Conservation (phyloP, 1,284 basidiomycete species). For the Pseudozyma hubeiensis region DNA sequence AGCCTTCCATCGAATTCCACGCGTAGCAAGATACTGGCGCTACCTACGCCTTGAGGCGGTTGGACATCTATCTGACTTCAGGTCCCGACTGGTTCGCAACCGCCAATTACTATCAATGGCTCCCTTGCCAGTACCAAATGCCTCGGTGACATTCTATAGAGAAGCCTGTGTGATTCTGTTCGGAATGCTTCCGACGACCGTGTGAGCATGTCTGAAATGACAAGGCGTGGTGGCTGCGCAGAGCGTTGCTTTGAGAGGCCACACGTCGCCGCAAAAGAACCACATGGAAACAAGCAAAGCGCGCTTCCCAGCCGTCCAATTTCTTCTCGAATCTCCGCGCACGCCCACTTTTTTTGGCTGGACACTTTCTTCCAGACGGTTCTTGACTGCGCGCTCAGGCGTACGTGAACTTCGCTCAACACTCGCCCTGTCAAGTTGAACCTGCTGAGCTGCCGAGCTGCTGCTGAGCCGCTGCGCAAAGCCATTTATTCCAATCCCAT, state of each 20-base stretch:
- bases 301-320: slow-evolving; percentile 1
- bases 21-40: neutral
- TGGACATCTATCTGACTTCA: no score
- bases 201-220: no score
- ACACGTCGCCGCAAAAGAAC: slow-evolving; percentile 18
- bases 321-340: slow-evolving; percentile 17
- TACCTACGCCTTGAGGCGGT: neutral
- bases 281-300: slow-evolving; percentile 19
- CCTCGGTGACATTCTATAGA: no score
- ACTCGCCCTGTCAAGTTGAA: neutral
- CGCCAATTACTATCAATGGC: no score
- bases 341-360: neutral
- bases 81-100: no score
- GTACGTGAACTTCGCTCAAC: slow-evolving; percentile 21
- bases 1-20: slow-evolving; percentile 51
- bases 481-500: slow-evolving; percentile 35
- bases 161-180: no score
- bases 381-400: neutral
- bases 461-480: slow-evolving; percentile 15
- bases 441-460: no score
- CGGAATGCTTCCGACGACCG: no score
- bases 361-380: slow-evolving; percentile 11
- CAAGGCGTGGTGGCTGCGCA: neutral
- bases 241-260: neutral
- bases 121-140: no score